Base-by-base conservation (phyloP, 805 yeast genomes). In the Pichia membranifaciens region DNA sequence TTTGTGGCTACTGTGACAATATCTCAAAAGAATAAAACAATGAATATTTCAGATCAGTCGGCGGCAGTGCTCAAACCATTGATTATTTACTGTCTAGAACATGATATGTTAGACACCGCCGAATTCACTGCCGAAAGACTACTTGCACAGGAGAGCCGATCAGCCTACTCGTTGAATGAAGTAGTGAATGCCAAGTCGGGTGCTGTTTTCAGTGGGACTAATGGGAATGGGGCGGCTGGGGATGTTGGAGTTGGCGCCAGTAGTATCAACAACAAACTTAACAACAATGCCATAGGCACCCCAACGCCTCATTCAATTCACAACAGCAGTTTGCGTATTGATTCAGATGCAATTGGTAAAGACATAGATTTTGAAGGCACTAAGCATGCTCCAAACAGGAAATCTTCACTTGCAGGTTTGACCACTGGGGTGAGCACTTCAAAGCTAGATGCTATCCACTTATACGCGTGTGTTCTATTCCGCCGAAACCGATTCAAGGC, bases 101-200 rank as follows among this genome's bases (percentile, higher is more conserved):
- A 78, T 50, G 88, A 81, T 58, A 73, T 85, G 51, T 67, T 76
- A 39, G 67, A 71, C 13, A 84, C 90, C 23, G 97, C 98, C 1
- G 89, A 83, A 58, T 87, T 93, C 66, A 82, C 91, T 4, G 79
- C 89, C 16, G 98, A 93, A 62, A 72, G 95, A 53, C 69, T 88
- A 20, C 65, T 84, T 31, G 87, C 96, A 2, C 75, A 78, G 43
- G 28, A 29, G 6, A 45, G 34, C 34, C 18, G 25, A 37, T 17
- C 22, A 8, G 4, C 17, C 18, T 13, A 31, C 37, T 25, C 31
- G 16, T 4, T 16, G 21, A 15, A 29, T 41, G 21, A 28, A 25
- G 18, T 6, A 10, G 38, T 17, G 8, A 21, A 21, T 13, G 21
- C 25, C 3, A 29, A 41, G 32, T 15, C 15, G 21, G 22, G 13